These are phyloP conservation scores for Ceratocystis smalleyi DNA, from an alignment of 2,329 filamentous ascomycete genomes.

Conservation along the genomic window DNA sequence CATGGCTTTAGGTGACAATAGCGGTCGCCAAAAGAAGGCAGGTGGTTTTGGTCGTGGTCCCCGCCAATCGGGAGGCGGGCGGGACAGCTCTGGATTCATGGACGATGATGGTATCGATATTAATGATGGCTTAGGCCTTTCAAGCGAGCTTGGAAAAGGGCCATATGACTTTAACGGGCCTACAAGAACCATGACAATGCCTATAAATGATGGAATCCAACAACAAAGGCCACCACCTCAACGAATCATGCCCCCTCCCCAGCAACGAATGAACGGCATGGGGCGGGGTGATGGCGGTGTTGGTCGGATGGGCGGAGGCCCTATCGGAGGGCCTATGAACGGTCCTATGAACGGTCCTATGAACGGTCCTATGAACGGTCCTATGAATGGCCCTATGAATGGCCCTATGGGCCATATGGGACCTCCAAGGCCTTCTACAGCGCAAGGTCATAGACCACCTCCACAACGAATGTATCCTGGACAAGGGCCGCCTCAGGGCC, in stretches of 20 bases:
- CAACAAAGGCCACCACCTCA: constrained; percentile 23
- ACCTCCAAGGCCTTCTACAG: constrained; percentile 32
- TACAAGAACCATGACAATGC: constrained; percentile 47
- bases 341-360: neutral
- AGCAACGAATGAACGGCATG: constrained; percentile 29
- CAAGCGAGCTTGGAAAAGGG: constrained; percentile 19
- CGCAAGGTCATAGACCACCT: constrained; percentile 36
- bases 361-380: constrained; percentile 1
- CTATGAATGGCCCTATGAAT: neutral
- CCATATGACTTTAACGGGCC: constrained; percentile 34
- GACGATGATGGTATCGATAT: constrained; percentile 24
- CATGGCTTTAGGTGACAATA: constrained; percentile 8
- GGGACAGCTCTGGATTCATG: constrained; percentile 19
- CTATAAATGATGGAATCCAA: constrained; percentile 30
- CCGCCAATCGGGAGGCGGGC: neutral
- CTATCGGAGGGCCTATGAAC: constrained; percentile 18
- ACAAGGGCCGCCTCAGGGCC: constrained; percentile 26
- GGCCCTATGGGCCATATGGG: constrained; percentile 9
- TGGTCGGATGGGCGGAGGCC: constrained; percentile 25
- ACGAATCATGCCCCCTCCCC: constrained; percentile 21
- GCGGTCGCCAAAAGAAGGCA: constrained; percentile 1
- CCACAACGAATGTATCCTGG: constrained; percentile 38
- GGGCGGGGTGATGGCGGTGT: constrained; percentile 28
- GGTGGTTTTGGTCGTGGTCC: constrained; percentile 11
- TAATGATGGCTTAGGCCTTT: constrained; percentile 24